Base-by-base conservation (phyloP, 2,329 filamentous ascomycete species). In the Xylariaceae sp. region DNA sequence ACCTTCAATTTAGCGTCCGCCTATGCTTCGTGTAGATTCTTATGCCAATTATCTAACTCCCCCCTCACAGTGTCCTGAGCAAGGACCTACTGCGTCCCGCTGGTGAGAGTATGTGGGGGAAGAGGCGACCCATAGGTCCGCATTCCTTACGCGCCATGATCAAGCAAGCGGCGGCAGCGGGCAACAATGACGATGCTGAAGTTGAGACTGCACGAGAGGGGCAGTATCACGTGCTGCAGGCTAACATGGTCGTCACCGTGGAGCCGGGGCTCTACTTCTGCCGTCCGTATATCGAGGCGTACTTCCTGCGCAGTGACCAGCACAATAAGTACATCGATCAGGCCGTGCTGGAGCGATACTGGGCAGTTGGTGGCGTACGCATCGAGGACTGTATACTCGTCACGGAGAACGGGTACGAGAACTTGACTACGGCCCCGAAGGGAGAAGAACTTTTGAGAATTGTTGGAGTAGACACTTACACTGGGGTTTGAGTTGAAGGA, bases 341-440 rank as follows among this genome's bases (percentile, higher is more conserved):
- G 63, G 78, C 80, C 4, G 81, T 88, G 4, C 75, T 95, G 45
- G 85, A 87, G 58, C 78, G 77, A 61, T 94, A 89, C 72, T 94
- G 90, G 78, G 78, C 76, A 23, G 88, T 98, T 1, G 95, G 94
- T 14, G 95, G 95, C 29, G 92, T 96, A 23, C 84, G 95, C 43
- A 96, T 98, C 60, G 95, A 99, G 76, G 92, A 98, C 70, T 91
- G 94, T 72, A 83, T 98, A 34, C 79, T 95, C 19, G 87, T 98
- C 44, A 95, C 89, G 1, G 80, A 88, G 59, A 78, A 84, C 21
- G 92, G 93, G 0, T 87, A 86, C 67, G 92, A 97, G 75, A 96
- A 96, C 70, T 70, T 98, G 71, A 96, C 92, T 1, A 82, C 83
- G 1, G 89, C 89, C 26, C 90, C 91, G 0, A 96, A 96, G 77